Evolutionary conservation across 352 stramenopile genomes (phyloP).

Genomic region (Phytophthora melonis): DNA sequence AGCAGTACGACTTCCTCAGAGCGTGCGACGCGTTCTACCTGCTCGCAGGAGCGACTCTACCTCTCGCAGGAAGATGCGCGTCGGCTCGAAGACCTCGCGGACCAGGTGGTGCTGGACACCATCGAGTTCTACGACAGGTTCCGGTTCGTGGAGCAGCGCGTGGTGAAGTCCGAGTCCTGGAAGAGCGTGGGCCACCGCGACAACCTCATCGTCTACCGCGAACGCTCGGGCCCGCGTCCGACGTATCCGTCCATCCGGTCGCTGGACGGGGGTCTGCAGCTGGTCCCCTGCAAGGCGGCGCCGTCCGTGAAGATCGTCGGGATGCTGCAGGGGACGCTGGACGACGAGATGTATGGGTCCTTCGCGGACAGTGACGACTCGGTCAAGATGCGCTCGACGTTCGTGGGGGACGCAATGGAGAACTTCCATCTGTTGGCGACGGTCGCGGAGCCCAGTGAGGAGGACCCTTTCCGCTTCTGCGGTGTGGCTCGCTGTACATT

Average conservation of each 20-base stretch:
- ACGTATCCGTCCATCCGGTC: slow-evolving; percentile 47
- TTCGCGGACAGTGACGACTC: slow-evolving; percentile 56
- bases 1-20: slow-evolving; percentile 37
- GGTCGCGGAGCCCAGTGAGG: slow-evolving; percentile 47
- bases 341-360: slow-evolving; percentile 63
- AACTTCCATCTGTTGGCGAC: slow-evolving; percentile 51
- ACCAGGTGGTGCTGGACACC: slow-evolving; percentile 51
- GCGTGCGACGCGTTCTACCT: slow-evolving; percentile 14
- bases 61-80: slow-evolving; percentile 32
- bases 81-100: slow-evolving; percentile 39
- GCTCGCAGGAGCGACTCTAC: slow-evolving; percentile 26
- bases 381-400: slow-evolving; percentile 41
- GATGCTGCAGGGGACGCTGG: slow-evolving; percentile 46
- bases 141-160: slow-evolving; percentile 42
- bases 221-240: slow-evolving; percentile 33
- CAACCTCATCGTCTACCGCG: slow-evolving; percentile 58
- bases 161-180: slow-evolving; percentile 50
- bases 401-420: slow-evolving; percentile 44
- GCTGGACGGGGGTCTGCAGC: slow-evolving; percentile 35
- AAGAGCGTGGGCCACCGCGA: slow-evolving; percentile 54
- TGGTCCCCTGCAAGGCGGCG: slow-evolving; percentile 41
- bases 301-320: slow-evolving; percentile 48
- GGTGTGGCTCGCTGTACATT: slow-evolving; percentile 56
- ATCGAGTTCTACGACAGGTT: slow-evolving; percentile 51
- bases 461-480: slow-evolving; percentile 67